These are phyloP conservation scores for Ceratocystis diversiconidia DNA, from an alignment of 2,329 filamentous ascomycete genomes.

Conservation along the genomic window DNA sequence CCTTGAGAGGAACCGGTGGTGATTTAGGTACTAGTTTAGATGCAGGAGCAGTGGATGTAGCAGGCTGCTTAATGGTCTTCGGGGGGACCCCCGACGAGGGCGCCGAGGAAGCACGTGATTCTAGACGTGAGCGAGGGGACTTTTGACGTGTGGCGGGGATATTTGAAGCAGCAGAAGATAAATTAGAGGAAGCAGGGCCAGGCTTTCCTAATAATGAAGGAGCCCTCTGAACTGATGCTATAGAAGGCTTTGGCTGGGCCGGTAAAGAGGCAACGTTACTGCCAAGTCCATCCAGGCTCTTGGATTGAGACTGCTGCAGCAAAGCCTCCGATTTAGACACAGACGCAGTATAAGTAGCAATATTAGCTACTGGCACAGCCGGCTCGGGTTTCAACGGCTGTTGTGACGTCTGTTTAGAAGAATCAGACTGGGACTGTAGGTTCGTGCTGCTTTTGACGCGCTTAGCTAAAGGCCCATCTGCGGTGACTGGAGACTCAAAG, in stretches of 20 bases:
- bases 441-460: not conserved
- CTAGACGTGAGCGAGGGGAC: not conserved
- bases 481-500: not conserved
- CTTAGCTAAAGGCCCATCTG: slow-evolving; percentile 39
- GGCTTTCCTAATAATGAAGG: not conserved
- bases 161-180: not conserved
- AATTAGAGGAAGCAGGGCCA: not conserved
- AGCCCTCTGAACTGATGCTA: not conserved
- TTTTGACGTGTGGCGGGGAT: not conserved
- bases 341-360: not conserved
- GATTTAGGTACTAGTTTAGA: not conserved
- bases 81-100: not conserved
- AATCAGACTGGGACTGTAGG: not conserved
- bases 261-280: not conserved
- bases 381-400: not conserved
- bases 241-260: not conserved
- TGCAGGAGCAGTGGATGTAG: not conserved
- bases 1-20: slow-evolving; percentile 1
- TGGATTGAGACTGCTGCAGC: not conserved
- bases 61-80: not conserved
- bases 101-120: not conserved
- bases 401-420: not conserved
- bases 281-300: too few species aligned
- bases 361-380: not conserved
- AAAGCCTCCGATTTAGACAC: not conserved